These are phyloP conservation scores for Tolypocladium endophyticum DNA, from an alignment of 2,329 filamentous ascomycete genomes.

Conservation along the genomic window DNA sequence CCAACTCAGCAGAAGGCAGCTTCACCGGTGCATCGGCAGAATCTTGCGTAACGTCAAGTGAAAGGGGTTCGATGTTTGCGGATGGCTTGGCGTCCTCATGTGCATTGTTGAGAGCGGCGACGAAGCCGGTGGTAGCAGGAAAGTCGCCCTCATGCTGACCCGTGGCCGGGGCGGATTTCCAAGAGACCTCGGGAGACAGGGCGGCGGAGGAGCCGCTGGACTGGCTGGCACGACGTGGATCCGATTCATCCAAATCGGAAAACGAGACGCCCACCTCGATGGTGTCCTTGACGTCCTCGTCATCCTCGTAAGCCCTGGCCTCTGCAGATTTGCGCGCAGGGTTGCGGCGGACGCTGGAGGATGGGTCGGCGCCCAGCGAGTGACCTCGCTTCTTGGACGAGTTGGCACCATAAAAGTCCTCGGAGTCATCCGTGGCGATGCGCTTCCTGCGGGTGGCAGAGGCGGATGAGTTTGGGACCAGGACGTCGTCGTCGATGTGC, in stretches of 20 bases:
- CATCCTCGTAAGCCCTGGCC: slow-evolving; percentile 24
- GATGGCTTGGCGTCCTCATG: background rate
- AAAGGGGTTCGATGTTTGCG: background rate
- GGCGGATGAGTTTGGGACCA: slow-evolving; percentile 22
- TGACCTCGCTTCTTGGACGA: slow-evolving; percentile 24
- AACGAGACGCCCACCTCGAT: slow-evolving; percentile 42
- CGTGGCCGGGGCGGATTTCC: slow-evolving; percentile 7
- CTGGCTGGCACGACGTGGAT: slow-evolving; percentile 11
- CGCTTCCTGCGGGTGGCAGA: slow-evolving; percentile 25
- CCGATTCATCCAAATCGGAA: slow-evolving; percentile 21
- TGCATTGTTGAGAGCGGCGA: background rate
- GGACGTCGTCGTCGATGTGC: slow-evolving; percentile 38
- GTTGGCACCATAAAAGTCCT: slow-evolving; percentile 14
- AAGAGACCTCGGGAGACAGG: slow-evolving; percentile 9
- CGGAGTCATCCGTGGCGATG: slow-evolving; percentile 21
- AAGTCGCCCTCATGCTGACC: background rate
- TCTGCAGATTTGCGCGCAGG: slow-evolving; percentile 27
- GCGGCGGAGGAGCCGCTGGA: slow-evolving; percentile 19
- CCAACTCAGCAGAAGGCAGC: background rate
- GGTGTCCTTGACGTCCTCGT: slow-evolving; percentile 44
- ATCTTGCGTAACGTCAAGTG: background rate
- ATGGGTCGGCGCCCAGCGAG: slow-evolving; percentile 23
- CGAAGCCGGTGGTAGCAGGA: background rate
- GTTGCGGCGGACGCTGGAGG: slow-evolving; percentile 27
- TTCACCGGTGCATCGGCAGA: background rate